phyloP scores from a whole-genome alignment of 805 yeast species.

The Candida adriatica region DNA sequence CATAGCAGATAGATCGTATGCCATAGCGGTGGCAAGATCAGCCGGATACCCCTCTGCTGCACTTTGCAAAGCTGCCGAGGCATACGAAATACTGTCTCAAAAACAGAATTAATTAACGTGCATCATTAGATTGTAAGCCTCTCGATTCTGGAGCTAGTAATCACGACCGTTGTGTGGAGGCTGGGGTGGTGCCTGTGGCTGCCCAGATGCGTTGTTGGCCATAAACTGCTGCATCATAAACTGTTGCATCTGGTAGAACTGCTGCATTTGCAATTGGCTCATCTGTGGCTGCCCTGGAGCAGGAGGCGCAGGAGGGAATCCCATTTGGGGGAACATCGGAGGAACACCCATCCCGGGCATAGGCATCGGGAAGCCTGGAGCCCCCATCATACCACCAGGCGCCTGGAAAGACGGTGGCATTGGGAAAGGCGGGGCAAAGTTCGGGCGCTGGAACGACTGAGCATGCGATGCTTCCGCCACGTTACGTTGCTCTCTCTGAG shows the following conservation, averaged over 20 bases:
- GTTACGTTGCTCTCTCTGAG: constrained; percentile 10
- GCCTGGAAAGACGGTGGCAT: constrained; percentile 3
- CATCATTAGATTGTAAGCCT: background rate
- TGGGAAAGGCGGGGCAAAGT: constrained; percentile 9
- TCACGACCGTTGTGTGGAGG: background rate
- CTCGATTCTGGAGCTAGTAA: no score
- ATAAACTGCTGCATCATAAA: constrained; percentile 23
- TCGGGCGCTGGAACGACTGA: constrained; percentile 1
- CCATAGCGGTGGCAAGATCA: constrained; percentile 92
- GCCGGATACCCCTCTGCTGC: constrained; percentile 70
- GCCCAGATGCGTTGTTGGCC: constrained; percentile 23
- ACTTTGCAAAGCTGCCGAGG: constrained; percentile 8
- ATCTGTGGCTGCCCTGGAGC: constrained; percentile 6
- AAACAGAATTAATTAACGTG: background rate
- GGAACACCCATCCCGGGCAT: constrained; percentile 1
- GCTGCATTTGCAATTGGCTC: constrained; percentile 23
- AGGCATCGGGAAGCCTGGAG: constrained; percentile 6
- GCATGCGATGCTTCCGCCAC: constrained; percentile 6
- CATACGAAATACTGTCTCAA: constrained; percentile 4
- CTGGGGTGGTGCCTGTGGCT: background rate
- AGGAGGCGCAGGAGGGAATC: constrained; percentile 1
- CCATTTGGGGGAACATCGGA: constrained; percentile 1
- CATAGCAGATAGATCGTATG: constrained; percentile 87
- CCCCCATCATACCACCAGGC: constrained; percentile 20
- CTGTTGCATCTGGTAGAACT: constrained; percentile 24